Base-by-base conservation (phyloP, 305 asterid species). In the Solanum aculeatissimum region DNA sequence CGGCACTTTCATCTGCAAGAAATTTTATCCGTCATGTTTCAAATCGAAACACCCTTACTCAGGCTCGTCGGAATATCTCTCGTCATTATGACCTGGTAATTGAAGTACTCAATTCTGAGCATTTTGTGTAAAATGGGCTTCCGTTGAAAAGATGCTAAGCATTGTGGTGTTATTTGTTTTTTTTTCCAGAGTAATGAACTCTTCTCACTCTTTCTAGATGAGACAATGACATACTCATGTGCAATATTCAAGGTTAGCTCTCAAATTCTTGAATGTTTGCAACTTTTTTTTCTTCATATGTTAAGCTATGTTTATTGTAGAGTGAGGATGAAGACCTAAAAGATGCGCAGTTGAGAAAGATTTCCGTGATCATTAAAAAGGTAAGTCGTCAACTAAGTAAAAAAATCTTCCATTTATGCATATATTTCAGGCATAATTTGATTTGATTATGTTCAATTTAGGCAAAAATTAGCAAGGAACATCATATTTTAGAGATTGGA, bases 151-250 rank as follows among this genome's bases (percentile, higher is more conserved):
- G 32, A 11, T 71, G 16, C 10, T 63, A 8, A 62, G 14, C 68
- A 8, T 53, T 74, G 9, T 55, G 3, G 0, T 49, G 21, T 27
- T 43, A 32, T n/a, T n/a, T n/a, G 72, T 57, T 16, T 16, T 3
- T 83, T 83, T 58, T 58, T 92, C 14, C 65, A n/a, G 65, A 57
- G 65, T n/a, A 57, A 57, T n/a, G 63, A 57, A n/a, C 27, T 95
- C 47, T 96, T 96, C 84, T 90, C 95, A 42, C 90, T 93, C 83
- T 95, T 95, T 75, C 60, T 96, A 91, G 99, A 96, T 63, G 94
- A 95, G 63, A 93, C 98, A 70, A 95, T 96, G 99, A 90, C 93
- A 53, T 95, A 93, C 87, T 96, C 99, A 19, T 90, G 95, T 68
- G 99, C 99, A 2, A 90, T 94, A 86, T 96, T 93, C 63, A 93